These are phyloP conservation scores for Dissophora ornata DNA, from an alignment of 192 early-diverging fungal species.

Conservation along the genomic window DNA sequence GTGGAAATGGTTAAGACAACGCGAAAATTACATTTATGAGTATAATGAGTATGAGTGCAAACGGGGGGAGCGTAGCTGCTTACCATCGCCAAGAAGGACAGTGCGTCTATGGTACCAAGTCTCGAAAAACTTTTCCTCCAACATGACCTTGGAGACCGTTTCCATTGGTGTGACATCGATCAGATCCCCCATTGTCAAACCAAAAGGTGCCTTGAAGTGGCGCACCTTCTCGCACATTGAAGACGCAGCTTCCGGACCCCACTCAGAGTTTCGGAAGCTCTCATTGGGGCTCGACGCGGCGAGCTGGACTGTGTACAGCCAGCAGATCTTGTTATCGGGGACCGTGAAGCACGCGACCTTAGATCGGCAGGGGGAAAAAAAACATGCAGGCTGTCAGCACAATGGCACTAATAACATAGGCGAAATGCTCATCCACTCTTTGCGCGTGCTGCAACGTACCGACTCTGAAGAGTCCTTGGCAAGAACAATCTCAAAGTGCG, in stretches of 20 bases:
- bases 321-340: constrained; percentile 41
- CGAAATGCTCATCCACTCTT: not conserved
- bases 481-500: constrained; percentile 34
- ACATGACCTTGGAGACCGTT: constrained; percentile 41
- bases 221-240: constrained; percentile 33
- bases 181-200: constrained; percentile 30
- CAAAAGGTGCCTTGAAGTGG: constrained; percentile 33
- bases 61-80: not conserved
- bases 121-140: constrained; percentile 41
- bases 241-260: constrained; percentile 39
- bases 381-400: no score
- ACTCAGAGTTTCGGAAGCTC: constrained; percentile 38
- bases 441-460: not conserved
- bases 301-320: constrained; percentile 26
- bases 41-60: not conserved
- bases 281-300: constrained; percentile 5
- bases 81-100: constrained; percentile 40
- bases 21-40: no score
- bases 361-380: not conserved
- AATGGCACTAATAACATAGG: no score
- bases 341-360: constrained; percentile 38
- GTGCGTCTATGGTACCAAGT: constrained; percentile 32
- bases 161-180: constrained; percentile 34
- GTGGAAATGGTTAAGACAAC: no score
- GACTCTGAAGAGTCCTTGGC: constrained; percentile 34